Base-by-base conservation (phyloP, 2,329 filamentous ascomycete genomes). In the Hypoxylon sp. region DNA sequence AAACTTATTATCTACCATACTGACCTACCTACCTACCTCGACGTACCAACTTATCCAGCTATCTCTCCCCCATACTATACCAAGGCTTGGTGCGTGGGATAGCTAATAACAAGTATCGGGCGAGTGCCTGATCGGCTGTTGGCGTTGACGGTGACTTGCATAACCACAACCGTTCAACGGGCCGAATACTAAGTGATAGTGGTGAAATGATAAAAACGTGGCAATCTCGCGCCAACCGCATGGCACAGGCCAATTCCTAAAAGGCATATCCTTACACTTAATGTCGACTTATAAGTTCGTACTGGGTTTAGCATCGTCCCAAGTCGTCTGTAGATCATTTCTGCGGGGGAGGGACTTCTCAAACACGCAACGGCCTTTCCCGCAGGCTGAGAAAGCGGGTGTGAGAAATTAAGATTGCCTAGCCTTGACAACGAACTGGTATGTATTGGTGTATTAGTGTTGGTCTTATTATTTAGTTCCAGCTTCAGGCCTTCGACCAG, bases 151-250 rank as follows among this genome's bases (percentile, higher is more conserved):
- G 63, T 48, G 55, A 45, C 58, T 60, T 65, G 59, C 65, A 68
- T 73, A 60, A 69, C 48, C 55, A 68, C 55, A 69, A 59, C 65
- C 51, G 62, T 64, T 30, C 63, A 69, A 70, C 72, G 72, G 73
- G 66, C 74, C 74, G 72, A 75, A 73, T 75, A 71, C 65, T 71
- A 68, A 70, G 62, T 58, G 67, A 57, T 62, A 57, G 60, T 59
- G 55, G 21, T 61, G 50, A 60, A 48, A 28, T 60, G 59, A 69
- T 71, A 55, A 70, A 70, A 68, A 74, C 61, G 66, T 69, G 63
- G 69, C 66, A 71, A 63, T 68, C 73, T 67, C 71, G 63, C 64
- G 60, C 63, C 69, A 59, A 70, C 58, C 32, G 41, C 53, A 61
- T 43, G 62, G 51, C 59, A 32, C 56, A 56, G 43, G 56, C 41